These are phyloP conservation scores for Cystobasidium slooffiae DNA, from an alignment of 1,284 basidiomycete genomes.

Conservation along the genomic window DNA sequence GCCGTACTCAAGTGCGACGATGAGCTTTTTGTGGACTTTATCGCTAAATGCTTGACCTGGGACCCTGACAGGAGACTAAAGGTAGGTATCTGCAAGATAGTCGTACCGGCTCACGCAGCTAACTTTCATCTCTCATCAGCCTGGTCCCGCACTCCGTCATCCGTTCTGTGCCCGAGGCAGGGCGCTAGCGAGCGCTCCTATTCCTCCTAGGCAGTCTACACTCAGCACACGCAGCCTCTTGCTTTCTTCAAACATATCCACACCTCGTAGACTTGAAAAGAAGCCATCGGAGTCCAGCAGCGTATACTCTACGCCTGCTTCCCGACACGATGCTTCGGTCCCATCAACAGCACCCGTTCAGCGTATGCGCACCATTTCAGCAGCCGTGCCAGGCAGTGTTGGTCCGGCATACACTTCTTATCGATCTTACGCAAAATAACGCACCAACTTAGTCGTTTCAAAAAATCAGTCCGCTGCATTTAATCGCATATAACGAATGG, in stretches of 20 bases:
- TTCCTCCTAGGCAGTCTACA: constrained; percentile 26
- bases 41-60: constrained; percentile 94
- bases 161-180: constrained; percentile 66
- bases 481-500: no score
- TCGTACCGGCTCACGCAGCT: not conserved
- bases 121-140: constrained; percentile 12
- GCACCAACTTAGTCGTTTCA: no score
- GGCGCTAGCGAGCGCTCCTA: not conserved
- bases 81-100: constrained; percentile 41
- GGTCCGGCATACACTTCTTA: constrained; percentile 28
- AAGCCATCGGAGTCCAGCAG: constrained; percentile 11
- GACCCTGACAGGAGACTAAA: constrained; percentile 96
- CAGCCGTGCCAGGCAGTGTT: constrained; percentile 24
- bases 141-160: constrained; percentile 66
- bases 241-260: constrained; percentile 33
- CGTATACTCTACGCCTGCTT: constrained; percentile 29
- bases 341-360: constrained; percentile 34
- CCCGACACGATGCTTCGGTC: constrained; percentile 12
- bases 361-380: constrained; percentile 25
- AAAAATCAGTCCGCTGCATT: no score
- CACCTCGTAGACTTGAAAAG: constrained; percentile 37
- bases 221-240: constrained; percentile 24
- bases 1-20: constrained; percentile 88
- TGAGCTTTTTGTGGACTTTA: constrained; percentile 81
- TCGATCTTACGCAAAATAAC: constrained; percentile 31